Evolutionary conservation across 768 basidiomycete genomes (phyloP), one percentile per base, ranked within the genome.

Genomic region (Termitomyces sp.): DNA sequence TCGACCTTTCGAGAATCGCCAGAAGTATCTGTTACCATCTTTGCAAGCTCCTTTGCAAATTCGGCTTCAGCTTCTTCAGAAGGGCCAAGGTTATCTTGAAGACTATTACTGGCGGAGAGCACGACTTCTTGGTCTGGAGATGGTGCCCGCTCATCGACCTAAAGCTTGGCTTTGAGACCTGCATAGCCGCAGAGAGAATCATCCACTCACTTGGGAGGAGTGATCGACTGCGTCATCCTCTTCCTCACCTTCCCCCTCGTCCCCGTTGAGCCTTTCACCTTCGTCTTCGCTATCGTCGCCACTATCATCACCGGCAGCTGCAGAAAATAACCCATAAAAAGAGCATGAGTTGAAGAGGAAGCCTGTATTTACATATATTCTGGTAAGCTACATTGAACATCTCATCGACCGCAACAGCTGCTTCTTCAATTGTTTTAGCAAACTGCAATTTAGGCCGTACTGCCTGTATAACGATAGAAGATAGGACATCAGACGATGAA

Each of bases 31-130:
- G 92, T 94, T 52, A 98, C 87, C 77, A 99, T 87, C 76, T 92
- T 98, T 3, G 96, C 94, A 20, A 99, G 83, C 71, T 98, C 97
- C 71, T 94, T 94, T 9, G 89, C 92, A 69, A 99, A 99, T 38
- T 96, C 96, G 2, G 87, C 91, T 51, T 96, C 92, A 20, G 91
- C 94, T 69, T 96, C 94, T 65, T 93, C 89, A 9, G 90, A 86
- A 1, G 92, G 91, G 7, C 93, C 94, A 45, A 92, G 78, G 59
- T 81, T 79, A 68, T 95, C 93, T 66, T 89, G 85, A 12, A 76
- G 70, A 59, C 74, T 80, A 62, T 78, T 81, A 63, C 76, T 78
- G 34, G 81, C 74, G 34, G 87, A 86, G 38, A 88, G 82, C 47
- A 94, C 80, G 11, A 94, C 82, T 11, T 90, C 83, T 53, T 86